Conservation (phyloP, 1,284 basidiomycete species). For the Boletus semigastroideus region DNA sequence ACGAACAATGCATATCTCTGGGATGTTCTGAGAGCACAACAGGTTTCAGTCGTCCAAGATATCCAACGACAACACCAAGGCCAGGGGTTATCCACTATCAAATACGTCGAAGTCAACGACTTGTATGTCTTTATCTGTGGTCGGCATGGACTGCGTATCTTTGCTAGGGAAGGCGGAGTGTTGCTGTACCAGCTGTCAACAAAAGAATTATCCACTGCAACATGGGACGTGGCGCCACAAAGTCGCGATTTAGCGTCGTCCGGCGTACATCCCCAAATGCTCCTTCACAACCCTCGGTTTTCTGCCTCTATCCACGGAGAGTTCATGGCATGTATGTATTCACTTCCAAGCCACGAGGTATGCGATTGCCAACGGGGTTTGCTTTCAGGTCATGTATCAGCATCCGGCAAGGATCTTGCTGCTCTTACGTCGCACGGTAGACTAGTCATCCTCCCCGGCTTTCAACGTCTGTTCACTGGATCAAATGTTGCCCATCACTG, state of each 20-base stretch:
- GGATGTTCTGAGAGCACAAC: conserved; percentile 51
- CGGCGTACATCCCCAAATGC: conserved; percentile 13
- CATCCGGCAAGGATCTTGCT: conserved; percentile 55
- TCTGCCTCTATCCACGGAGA: conserved; percentile 8
- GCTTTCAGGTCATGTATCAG: conserved; percentile 56
- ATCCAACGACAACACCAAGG: conserved; percentile 34
- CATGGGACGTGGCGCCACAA: conserved; percentile 30
- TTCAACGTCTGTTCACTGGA: conserved; percentile 42
- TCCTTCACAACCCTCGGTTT: conserved; percentile 11
- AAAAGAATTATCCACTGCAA: conserved; percentile 28
- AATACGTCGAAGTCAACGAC: conserved; percentile 66
- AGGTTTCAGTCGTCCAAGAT: conserved; percentile 47
- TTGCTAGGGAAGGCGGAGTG: conserved; percentile 47
- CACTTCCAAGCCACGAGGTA: neutral
- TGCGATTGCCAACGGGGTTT: conserved; percentile 2
- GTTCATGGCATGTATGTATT: conserved; percentile 30
- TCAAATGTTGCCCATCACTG: conserved; percentile 28
- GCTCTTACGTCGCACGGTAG: conserved; percentile 43
- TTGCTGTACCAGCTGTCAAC: conserved; percentile 44
- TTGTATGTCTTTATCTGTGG: conserved; percentile 64
- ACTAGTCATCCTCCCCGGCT: conserved; percentile 53
- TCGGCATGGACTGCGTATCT: conserved; percentile 47
- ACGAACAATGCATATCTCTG: conserved; percentile 52
- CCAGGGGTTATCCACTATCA: conserved; percentile 40
- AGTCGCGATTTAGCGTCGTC: conserved; percentile 25